phyloP scores from a whole-genome alignment of 1,139 yeast genomes.

The Protomyces inundatus region DNA sequence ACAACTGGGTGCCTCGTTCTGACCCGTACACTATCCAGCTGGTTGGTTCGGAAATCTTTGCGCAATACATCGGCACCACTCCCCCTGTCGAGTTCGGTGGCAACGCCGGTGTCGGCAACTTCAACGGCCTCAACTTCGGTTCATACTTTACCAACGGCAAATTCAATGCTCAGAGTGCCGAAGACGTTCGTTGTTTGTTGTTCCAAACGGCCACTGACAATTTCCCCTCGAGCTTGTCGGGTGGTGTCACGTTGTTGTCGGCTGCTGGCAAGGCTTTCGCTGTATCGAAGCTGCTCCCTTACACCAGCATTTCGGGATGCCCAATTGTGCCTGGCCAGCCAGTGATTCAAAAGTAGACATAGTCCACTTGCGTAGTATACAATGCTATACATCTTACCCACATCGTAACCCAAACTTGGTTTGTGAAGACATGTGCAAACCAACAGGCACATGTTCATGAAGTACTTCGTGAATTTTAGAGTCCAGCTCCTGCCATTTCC shows the following conservation, averaged over 20 bases:
- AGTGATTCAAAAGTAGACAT: neutral
- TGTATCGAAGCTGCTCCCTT: neutral
- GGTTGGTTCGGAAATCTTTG: slow-evolving; percentile 7
- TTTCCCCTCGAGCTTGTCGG: slow-evolving; percentile 1
- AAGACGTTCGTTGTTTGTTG: slow-evolving; percentile 3
- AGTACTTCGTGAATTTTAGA: too few species aligned
- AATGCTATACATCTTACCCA: neutral
- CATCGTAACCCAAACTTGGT: neutral
- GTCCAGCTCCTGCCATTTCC: too few species aligned
- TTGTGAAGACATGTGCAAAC: too few species aligned
- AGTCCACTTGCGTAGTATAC: neutral
- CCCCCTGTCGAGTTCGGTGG: slow-evolving; percentile 15
- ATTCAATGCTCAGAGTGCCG: slow-evolving; percentile 1
- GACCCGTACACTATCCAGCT: neutral
- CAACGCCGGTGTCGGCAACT: slow-evolving; percentile 11
- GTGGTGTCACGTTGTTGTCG: neutral
- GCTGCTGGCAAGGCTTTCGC: neutral
- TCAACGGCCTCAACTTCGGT: slow-evolving; percentile 5
- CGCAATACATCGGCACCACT: slow-evolving; percentile 11
- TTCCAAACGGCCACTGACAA: slow-evolving; percentile 13
- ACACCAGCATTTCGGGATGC: neutral
- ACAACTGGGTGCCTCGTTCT: slow-evolving; percentile 11
- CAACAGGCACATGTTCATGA: too few species aligned
- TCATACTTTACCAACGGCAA: neutral
- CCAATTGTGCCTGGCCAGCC: neutral